Evolutionary conservation across 495 filamentous ascomycete genomes (phyloP), one percentile per base, ranked within the genome.

Genomic region (Tuber borchii): DNA sequence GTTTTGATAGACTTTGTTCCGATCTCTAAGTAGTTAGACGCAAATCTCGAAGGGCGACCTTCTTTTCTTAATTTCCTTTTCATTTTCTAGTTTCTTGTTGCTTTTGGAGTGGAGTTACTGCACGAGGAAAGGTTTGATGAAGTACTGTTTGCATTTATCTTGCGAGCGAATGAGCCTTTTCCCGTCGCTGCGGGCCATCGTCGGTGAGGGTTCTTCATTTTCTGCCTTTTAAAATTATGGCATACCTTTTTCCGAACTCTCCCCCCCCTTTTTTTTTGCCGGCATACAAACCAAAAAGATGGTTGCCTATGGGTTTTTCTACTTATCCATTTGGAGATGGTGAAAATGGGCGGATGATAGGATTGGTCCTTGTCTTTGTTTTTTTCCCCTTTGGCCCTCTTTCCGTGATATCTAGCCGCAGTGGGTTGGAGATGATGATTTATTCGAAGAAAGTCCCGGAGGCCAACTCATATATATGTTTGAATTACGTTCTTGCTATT

Each of bases 1-100:
- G 26, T 34, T 34, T 65, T 8, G 14, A 77, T 44, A 79, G 78
- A 73, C 78, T 73, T 77, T 79, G 78, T 79, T 79, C 77, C 78
- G 78, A 79, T 79, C 77, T 70, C 78, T 79, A 70, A 79, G 76
- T 48, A 79, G 78, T 51, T 79, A 77, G 78, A 51, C 74, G 42
- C 65, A 73, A 70, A 76, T 75, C 76, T 26, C 56, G 56, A 34
- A 26, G 56, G 14, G 31, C 56, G 26, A 34, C 56, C 56, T 61
- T 56, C 48, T n/a, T 65, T 65, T 65, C 14, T 34, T 65, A 0
- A 56, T 22, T 17, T 31, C 14, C 56, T 65, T 34, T 65, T 65
- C 56, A 19, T 65, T 65, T 34, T 14, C 14, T 17, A 34, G 26
- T 65, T 61, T 31, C 51, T 70, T 70, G 26, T 68, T 46, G 31